These are phyloP conservation scores for Trypanosoma avium DNA, from an alignment of 208 protist species.

Conservation along the genomic window DNA sequence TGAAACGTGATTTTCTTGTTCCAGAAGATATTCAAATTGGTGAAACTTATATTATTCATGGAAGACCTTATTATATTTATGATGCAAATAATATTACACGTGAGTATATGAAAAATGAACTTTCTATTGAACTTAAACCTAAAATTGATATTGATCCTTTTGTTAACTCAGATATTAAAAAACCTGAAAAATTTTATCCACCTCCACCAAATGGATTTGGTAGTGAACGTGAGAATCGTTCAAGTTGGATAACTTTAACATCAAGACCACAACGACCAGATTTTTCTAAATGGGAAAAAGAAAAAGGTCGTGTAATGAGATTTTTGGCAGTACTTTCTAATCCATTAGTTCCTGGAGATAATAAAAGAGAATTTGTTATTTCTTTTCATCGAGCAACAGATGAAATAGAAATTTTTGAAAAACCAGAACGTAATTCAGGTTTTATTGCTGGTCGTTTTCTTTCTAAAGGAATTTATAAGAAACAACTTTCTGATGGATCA, in stretches of 20 bases:
- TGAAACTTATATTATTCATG: slow-evolving; percentile 82
- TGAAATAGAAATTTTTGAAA: slow-evolving; percentile 87
- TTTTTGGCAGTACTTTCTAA: slow-evolving; percentile 71
- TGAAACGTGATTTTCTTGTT: slow-evolving; percentile 84
- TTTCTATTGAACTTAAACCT: slow-evolving; percentile 44
- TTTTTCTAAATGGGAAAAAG: slow-evolving; percentile 54
- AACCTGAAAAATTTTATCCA: slow-evolving; percentile 62
- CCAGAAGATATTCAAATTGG: slow-evolving; percentile 81
- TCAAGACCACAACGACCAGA: slow-evolving; percentile 69
- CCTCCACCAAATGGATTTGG: slow-evolving; percentile 92
- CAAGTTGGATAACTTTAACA: slow-evolving; percentile 77
- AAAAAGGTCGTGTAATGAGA: slow-evolving; percentile 84
- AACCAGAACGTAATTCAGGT: slow-evolving; percentile 78
- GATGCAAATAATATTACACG: slow-evolving; percentile 76
- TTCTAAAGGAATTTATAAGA: slow-evolving; percentile 67
- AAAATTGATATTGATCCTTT: slow-evolving; percentile 67
- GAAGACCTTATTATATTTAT: slow-evolving; percentile 85
- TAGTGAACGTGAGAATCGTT: slow-evolving; percentile 80
- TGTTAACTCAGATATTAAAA: slow-evolving; percentile 41
- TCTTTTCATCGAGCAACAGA: slow-evolving; percentile 88
- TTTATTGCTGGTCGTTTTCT: slow-evolving; percentile 91
- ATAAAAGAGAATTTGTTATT: slow-evolving; percentile 83
- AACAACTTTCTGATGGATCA: slow-evolving; percentile 61
- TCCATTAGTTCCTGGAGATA: slow-evolving; percentile 68
- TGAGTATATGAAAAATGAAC: slow-evolving; percentile 62